Conservation (phyloP, 2,329 filamentous ascomycete species). For the Lachnellula hyalina region DNA sequence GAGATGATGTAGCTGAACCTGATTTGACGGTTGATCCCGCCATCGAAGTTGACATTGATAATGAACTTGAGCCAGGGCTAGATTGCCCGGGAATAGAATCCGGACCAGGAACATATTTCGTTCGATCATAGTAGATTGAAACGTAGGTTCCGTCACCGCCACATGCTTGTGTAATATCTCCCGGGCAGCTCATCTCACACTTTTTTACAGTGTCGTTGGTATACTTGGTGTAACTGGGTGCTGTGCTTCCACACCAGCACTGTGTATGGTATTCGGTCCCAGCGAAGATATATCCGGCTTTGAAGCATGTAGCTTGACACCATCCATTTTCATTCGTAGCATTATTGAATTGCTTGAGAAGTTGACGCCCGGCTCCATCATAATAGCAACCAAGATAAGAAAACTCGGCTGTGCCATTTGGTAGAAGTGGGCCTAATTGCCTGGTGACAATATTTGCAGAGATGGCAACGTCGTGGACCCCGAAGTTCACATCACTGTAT, state of each 20-base stretch:
- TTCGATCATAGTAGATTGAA: constrained; percentile 31
- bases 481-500: constrained; percentile 34
- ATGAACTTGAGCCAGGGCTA: neutral
- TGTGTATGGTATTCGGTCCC: constrained; percentile 31
- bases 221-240: constrained; percentile 22
- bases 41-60: neutral
- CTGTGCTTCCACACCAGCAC: constrained; percentile 23
- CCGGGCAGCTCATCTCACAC: constrained; percentile 18
- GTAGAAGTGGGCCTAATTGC: constrained; percentile 34
- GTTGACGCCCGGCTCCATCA: constrained; percentile 34
- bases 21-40: neutral
- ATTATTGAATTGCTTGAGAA: constrained; percentile 28
- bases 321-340: constrained; percentile 33
- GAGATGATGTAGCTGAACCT: constrained; percentile 1
- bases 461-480: constrained; percentile 33
- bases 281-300: constrained; percentile 31
- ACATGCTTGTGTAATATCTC: constrained; percentile 17
- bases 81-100: constrained; percentile 4
- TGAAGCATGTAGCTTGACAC: constrained; percentile 30
- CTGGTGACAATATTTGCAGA: constrained; percentile 31
- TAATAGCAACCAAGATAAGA: constrained; percentile 38
- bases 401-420: constrained; percentile 29
- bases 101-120: constrained; percentile 23
- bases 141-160: constrained; percentile 31
- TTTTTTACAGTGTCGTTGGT: constrained; percentile 22